Base-by-base conservation (phyloP, 257 asterid genomes). In the Gentiana macrophylla region DNA sequence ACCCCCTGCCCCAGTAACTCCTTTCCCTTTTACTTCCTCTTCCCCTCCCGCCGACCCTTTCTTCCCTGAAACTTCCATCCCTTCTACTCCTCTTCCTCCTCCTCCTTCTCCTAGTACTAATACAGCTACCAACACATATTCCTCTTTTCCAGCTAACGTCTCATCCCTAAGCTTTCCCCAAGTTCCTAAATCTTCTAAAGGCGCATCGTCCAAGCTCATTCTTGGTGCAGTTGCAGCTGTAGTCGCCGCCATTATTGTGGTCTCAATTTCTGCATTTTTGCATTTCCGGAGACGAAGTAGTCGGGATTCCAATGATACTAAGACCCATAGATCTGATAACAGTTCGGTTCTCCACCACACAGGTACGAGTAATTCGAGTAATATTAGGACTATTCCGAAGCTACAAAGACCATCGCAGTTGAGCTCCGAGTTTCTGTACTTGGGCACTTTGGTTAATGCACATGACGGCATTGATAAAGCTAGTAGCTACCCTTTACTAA, bases 381-480 rank as follows among this genome's bases (percentile, higher is more conserved):
- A 24, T 50, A 24, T 24, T 24, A 56, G 63, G 50, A 48, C 10
- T 32, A 55, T 90, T 32, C 96, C 98, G n/a, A 84, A 82, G 81
- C 86, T 87, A 32, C 89, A 68, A 41, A 68, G 96, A 32, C 98
- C 96, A 2, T 83, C 98, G 2, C 96, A 84, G 36, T 70, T 84
- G 47, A 91, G 98, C 74, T 62, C 98, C 0, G 98, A 92, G 88
- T 87, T 92, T 55, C 70, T 92, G 15, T 92, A 92, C 70, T 58
- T 92, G 62, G 97, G 98, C 46, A 92, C 98, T 57, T 62, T 92
- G 59, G 98, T 87, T 5, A 87, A 76, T 60, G 62, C 98, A 3
- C 95, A 87, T 46, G 79, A 77, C 61, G 73, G 73, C 32, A 55
- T 68, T 34, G 83, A 67, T 9, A 12, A 60, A 41, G 46, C 60